Conservation (phyloP, 2,329 filamentous ascomycete genomes). For the Colletotrichum ledebouriae region DNA sequence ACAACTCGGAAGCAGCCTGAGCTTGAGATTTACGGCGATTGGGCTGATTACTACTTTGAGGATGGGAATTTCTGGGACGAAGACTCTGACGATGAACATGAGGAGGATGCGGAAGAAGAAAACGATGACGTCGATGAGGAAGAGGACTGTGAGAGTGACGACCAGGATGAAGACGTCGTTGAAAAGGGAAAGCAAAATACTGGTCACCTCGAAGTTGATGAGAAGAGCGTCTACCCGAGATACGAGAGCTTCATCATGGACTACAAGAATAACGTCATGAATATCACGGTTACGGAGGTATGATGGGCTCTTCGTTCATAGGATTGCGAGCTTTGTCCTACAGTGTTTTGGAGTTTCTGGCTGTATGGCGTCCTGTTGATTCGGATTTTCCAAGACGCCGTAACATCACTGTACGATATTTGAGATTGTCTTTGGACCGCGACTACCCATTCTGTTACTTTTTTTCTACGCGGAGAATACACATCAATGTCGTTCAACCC, state of each 20-base stretch:
- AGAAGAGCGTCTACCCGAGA: conserved; percentile 26
- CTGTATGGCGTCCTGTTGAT: conserved; percentile 5
- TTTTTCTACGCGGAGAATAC: background rate
- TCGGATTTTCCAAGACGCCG: background rate
- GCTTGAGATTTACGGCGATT: conserved; percentile 42
- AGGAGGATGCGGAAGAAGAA: conserved; percentile 3
- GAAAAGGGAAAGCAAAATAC: conserved; percentile 14
- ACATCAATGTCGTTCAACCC: background rate
- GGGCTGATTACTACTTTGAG: conserved; percentile 45
- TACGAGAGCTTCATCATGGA: conserved; percentile 41
- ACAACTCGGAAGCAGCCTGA: conserved; percentile 8
- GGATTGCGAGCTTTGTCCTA: background rate
- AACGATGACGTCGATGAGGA: conserved; percentile 8
- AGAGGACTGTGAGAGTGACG: background rate
- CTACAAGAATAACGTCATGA: conserved; percentile 37
- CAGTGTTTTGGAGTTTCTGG: background rate
- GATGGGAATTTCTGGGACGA: conserved; percentile 38
- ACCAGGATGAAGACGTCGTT: background rate
- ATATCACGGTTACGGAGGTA: conserved; percentile 29
- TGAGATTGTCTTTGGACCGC: background rate
- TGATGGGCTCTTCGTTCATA: background rate
- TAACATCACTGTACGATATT: conserved; percentile 6
- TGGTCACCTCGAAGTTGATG: conserved; percentile 1
- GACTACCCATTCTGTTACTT: conserved; percentile 20
- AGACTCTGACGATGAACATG: background rate